Conservation (phyloP, 176 grass and related monocot species). For the Triticum monococcum region DNA sequence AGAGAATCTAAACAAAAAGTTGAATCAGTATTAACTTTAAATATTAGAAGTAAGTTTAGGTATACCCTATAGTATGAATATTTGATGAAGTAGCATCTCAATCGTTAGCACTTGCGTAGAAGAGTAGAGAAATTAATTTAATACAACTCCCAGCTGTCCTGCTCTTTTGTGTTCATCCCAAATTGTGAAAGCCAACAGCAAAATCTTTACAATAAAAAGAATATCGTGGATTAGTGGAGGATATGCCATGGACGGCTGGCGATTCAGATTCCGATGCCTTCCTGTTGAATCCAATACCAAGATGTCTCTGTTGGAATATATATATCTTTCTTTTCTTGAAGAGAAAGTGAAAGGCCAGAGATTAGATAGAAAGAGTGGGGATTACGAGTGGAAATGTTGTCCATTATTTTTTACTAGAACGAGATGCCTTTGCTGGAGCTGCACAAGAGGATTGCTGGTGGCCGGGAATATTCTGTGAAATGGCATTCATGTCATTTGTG, state of each 20-base stretch:
- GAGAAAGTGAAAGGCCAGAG: background rate
- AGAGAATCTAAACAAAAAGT: background rate
- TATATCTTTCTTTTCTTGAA: background rate
- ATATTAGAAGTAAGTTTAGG: no score
- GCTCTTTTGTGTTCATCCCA: background rate
- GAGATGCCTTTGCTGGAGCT: slow-evolving; percentile 29
- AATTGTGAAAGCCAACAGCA: background rate
- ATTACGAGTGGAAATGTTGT: background rate
- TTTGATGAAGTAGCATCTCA: no score
- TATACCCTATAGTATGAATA: no score
- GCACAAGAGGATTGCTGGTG: background rate
- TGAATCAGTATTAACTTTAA: no score
- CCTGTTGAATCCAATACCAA: background rate
- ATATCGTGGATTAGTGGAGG: slow-evolving; percentile 6
- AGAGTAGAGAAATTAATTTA: no score
- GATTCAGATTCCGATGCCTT: slow-evolving; percentile 51
- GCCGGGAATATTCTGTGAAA: background rate
- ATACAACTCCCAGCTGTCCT: no score
- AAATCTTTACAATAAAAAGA: slow-evolving; percentile 14
- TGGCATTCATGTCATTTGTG: background rate
- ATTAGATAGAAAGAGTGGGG: background rate
- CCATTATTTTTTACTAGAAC: background rate
- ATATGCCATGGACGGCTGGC: slow-evolving; percentile 38
- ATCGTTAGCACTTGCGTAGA: no score
- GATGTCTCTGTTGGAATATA: no score